Evolutionary conservation across 2,329 filamentous ascomycete species (phyloP).

Genomic region (Helotiales sp.): DNA sequence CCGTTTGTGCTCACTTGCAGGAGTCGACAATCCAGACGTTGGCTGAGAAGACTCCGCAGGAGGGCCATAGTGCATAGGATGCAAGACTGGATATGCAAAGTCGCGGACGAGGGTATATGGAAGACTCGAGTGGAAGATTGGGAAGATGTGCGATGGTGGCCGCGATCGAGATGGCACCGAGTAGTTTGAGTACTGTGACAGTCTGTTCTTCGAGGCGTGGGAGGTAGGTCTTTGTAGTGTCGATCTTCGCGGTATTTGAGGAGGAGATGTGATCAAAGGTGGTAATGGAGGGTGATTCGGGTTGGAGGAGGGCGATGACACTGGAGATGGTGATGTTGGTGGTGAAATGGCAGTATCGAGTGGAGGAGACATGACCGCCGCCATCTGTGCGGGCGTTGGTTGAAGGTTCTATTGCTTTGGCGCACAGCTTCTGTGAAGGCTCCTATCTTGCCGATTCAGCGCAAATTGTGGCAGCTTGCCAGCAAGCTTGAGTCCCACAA

Average conservation of each 20-base stretch:
- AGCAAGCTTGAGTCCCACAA: conserved; percentile 28
- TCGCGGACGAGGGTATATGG: conserved; percentile 90
- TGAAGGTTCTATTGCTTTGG: neutral
- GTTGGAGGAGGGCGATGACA: conserved; percentile 45
- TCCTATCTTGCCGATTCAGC: conserved; percentile 12
- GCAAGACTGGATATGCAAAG: conserved; percentile 82
- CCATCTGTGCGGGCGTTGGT: conserved; percentile 23
- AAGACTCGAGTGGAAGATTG: conserved; percentile 81
- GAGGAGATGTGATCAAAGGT: conserved; percentile 57
- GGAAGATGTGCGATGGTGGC: conserved; percentile 78
- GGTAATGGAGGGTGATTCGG: conserved; percentile 54
- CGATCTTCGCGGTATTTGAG: conserved; percentile 48
- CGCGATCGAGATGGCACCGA: conserved; percentile 71
- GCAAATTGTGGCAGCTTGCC: conserved; percentile 28
- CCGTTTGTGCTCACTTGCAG: conserved; percentile 73
- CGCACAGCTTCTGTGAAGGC: conserved; percentile 3
- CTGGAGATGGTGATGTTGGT: conserved; percentile 52
- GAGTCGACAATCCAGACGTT: conserved; percentile 81
- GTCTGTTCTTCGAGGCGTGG: conserved; percentile 75
- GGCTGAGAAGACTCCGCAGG: conserved; percentile 69
- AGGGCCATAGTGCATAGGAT: conserved; percentile 94
- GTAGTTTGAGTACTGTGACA: conserved; percentile 79
- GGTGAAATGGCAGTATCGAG: conserved; percentile 43
- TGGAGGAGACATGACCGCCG: conserved; percentile 57
- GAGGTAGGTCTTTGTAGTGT: conserved; percentile 67